phyloP scores from a whole-genome alignment of 2,329 filamentous ascomycete genomes.

The Ophiostoma piceae region DNA sequence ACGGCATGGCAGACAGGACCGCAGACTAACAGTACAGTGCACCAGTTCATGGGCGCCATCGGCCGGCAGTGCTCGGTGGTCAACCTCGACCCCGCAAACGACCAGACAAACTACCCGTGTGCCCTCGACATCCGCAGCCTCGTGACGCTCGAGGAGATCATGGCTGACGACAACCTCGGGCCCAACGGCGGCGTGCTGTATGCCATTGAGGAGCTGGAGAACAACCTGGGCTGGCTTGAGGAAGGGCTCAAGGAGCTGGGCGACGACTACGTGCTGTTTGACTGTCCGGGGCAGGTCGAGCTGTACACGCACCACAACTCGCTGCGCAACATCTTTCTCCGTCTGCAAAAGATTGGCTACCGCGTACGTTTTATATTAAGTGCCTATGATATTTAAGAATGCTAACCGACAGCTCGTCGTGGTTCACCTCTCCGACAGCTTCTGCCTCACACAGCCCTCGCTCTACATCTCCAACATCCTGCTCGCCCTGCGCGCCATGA shows the following conservation, averaged over 20 bases:
- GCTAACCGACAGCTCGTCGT: constrained; percentile 66
- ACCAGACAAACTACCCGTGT: constrained; percentile 80
- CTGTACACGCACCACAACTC: constrained; percentile 94
- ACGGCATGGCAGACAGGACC: background rate
- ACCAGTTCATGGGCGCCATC: constrained; percentile 95
- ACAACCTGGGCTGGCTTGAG: constrained; percentile 90
- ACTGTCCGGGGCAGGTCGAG: constrained; percentile 95
- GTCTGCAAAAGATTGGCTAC: constrained; percentile 84
- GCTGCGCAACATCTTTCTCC: constrained; percentile 84
- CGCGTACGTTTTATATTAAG: constrained; percentile 55
- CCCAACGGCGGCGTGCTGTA: constrained; percentile 92
- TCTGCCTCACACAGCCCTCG: constrained; percentile 86
- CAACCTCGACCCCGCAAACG: constrained; percentile 96
- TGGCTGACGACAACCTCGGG: constrained; percentile 83
- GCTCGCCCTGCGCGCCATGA: constrained; percentile 89
- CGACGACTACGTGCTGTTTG: constrained; percentile 91
- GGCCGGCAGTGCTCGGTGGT: constrained; percentile 91
- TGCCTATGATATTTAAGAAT: background rate
- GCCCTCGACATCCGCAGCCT: constrained; percentile 87
- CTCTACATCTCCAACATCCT: constrained; percentile 93
- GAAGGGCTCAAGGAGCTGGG: constrained; percentile 70
- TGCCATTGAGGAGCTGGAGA: constrained; percentile 88
- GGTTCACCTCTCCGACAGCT: constrained; percentile 88
- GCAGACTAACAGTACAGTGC: constrained; percentile 50
- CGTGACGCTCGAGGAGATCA: constrained; percentile 88